A percentile compares a stretch with the other conserved stretches of the same genome.
Conservation (phyloP, 306 rosid species). For the Cicer cuneatum region DNA sequence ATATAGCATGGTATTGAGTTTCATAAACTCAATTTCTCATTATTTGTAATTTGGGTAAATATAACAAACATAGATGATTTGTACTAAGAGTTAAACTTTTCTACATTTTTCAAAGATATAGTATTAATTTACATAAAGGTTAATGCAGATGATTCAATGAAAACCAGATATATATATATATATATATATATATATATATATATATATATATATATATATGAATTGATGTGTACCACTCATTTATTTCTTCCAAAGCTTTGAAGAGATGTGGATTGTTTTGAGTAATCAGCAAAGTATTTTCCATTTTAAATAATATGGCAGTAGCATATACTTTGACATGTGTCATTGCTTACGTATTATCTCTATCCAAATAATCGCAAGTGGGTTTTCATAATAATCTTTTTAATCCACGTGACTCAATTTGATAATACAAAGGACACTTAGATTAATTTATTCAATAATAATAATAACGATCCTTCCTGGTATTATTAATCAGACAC, state of each 20-base stretch:
- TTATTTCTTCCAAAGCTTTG: not conserved
- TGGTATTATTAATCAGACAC: not conserved
- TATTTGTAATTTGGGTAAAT: conserved; percentile 43
- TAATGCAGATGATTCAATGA: not conserved
- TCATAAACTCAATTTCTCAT: conserved; percentile 25
- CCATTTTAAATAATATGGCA: conserved; percentile 4
- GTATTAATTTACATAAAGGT: not conserved
- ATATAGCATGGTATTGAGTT: conserved; percentile 31
- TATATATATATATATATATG: no score
- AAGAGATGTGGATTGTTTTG: not conserved
- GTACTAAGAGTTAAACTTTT: no score
- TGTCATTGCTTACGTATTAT: not conserved
- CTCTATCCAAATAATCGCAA: conserved; percentile 4
- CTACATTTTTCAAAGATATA: no score
- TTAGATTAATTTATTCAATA: not conserved
- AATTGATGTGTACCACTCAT: not conserved
- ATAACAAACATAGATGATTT: conserved; percentile 33
- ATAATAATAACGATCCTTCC: not conserved
- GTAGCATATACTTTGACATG: conserved; percentile 31
- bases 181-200: no score
- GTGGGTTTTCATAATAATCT: not conserved
- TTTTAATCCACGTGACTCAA: conserved; percentile 34
- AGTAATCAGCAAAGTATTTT: not conserved
- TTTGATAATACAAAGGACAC: not conserved
- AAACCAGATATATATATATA: not conserved